Percentiles rank a stretch among this genome's conserved stretches.
These are phyloP conservation scores for Tympanopsis confertula DNA, from an alignment of 2,329 filamentous ascomycete species.

Conservation along the genomic window DNA sequence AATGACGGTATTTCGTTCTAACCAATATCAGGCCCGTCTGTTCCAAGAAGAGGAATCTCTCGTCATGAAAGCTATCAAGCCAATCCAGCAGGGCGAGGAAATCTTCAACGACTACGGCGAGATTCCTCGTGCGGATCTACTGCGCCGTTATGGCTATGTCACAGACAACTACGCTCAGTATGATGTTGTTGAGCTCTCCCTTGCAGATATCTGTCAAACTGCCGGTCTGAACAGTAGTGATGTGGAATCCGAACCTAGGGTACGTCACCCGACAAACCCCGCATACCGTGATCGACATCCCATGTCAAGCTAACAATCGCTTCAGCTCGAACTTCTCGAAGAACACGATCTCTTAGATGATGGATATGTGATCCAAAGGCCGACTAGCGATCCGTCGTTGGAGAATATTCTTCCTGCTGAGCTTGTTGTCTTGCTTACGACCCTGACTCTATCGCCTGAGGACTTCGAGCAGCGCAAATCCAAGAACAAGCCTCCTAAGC, in stretches of 20 bases:
- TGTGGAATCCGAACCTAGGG: constrained; percentile 29
- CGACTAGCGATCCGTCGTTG: not conserved
- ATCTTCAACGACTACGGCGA: constrained; percentile 85
- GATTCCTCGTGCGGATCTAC: constrained; percentile 68
- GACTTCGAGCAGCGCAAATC: not conserved
- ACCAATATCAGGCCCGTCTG: constrained; percentile 30
- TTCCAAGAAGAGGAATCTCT: constrained; percentile 43
- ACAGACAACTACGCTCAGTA: constrained; percentile 65
- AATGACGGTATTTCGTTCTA: not conserved
- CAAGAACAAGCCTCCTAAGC: constrained; percentile 1
- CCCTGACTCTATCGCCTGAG: not conserved
- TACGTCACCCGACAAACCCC: constrained; percentile 22
- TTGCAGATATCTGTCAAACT: constrained; percentile 37
- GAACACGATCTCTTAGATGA: not conserved
- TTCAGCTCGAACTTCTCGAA: not conserved
- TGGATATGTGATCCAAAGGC: not conserved
- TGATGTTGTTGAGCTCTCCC: constrained; percentile 69
- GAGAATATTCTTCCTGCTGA: constrained; percentile 1
- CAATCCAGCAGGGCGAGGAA: constrained; percentile 61
- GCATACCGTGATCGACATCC: not conserved
- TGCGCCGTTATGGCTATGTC: constrained; percentile 80
- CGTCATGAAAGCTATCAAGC: constrained; percentile 59
- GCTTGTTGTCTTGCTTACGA: not conserved
- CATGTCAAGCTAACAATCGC: not conserved
- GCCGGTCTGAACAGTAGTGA: constrained; percentile 19